Conservation (phyloP, 148 eudicot species). For the Silene latifolia region DNA sequence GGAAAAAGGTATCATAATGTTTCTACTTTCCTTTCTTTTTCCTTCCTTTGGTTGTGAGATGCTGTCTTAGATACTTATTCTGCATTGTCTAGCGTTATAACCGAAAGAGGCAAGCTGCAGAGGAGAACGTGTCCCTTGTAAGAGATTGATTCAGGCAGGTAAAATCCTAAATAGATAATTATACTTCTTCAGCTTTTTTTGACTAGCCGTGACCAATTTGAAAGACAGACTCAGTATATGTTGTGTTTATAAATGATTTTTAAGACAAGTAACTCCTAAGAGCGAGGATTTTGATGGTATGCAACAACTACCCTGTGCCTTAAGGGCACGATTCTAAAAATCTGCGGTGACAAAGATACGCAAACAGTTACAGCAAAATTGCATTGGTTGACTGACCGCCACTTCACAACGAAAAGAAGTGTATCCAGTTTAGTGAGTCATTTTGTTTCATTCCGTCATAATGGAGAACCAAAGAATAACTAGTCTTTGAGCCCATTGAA, state of each 20-base stretch:
- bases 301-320: too few species aligned
- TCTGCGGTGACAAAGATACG: too few species aligned
- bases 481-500: too few species aligned
- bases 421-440: too few species aligned
- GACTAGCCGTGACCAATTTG: background rate
- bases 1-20: conserved; percentile 43
- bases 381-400: too few species aligned
- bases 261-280: background rate
- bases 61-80: conserved; percentile 11
- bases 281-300: background rate
- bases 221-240: background rate
- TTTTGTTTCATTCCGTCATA: too few species aligned
- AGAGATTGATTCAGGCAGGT: conserved; percentile 40
- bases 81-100: conserved; percentile 38
- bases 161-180: background rate
- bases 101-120: conserved; percentile 29
- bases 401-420: too few species aligned
- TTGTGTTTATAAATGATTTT: background rate
- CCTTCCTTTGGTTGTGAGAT: background rate
- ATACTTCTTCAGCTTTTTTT: background rate
- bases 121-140: conserved; percentile 33
- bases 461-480: too few species aligned
- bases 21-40: background rate
- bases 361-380: too few species aligned
- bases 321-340: too few species aligned